Evolutionary conservation across 306 rosid species (phyloP).

Genomic region (Acacia melanoxylon): DNA sequence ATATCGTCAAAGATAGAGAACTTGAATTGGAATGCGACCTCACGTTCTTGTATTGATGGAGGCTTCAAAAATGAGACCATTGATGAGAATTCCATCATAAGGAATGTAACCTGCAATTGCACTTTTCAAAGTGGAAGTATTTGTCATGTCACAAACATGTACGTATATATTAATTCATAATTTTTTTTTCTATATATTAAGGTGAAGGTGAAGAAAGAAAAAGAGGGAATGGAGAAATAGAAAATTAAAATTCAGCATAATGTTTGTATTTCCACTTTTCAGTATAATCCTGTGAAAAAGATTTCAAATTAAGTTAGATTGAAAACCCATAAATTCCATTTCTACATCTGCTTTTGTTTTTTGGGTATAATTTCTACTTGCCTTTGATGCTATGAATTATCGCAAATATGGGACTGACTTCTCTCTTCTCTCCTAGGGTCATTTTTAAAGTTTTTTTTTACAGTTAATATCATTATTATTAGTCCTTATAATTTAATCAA

Average conservation of each 20-base stretch:
- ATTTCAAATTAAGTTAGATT: too few species aligned
- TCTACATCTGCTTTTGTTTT: too few species aligned
- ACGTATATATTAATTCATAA: neutral
- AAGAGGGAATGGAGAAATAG: constrained; percentile 37
- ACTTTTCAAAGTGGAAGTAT: constrained; percentile 20
- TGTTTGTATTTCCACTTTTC: too few species aligned
- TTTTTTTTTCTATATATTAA: too few species aligned
- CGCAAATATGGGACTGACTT: neutral
- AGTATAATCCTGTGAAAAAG: too few species aligned
- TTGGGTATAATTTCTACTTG: too few species aligned
- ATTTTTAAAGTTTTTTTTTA: too few species aligned
- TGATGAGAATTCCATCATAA: neutral
- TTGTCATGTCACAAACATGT: constrained; percentile 70
- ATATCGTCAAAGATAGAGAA: constrained; percentile 50
- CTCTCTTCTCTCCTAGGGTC: too few species aligned
- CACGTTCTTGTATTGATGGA: constrained; percentile 48
- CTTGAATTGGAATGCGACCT: constrained; percentile 49
- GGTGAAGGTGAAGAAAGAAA: constrained; percentile 37
- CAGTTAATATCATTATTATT: too few species aligned
- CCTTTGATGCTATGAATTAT: neutral
- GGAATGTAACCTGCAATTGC: constrained; percentile 64
- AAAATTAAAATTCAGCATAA: neutral
- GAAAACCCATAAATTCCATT: too few species aligned
- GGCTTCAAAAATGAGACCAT: constrained; percentile 15
- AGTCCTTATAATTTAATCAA: too few species aligned